Evolutionary conservation across 176 grass and related monocot species (phyloP).

Genomic region (Musa troglodytarum): DNA sequence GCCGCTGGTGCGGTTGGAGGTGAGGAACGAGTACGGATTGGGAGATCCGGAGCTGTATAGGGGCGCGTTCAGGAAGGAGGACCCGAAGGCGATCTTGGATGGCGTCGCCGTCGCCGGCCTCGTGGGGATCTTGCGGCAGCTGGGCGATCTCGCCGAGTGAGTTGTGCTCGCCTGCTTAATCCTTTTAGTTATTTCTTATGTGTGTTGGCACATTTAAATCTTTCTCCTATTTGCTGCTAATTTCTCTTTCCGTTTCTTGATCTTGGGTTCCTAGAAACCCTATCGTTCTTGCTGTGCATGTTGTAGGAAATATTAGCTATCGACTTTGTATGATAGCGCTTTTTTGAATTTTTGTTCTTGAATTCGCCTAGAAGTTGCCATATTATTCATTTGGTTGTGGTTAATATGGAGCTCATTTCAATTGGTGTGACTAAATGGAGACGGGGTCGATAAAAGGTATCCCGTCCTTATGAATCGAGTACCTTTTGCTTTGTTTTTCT

Average conservation of each 20-base stretch:
- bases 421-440: no score
- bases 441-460: no score
- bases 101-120: constrained; percentile 89
- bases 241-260: neutral
- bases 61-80: constrained; percentile 28
- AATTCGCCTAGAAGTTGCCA: neutral
- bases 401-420: no score
- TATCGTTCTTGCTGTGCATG: neutral
- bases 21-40: constrained; percentile 85
- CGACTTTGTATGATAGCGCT: neutral
- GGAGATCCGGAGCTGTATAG: constrained; percentile 69
- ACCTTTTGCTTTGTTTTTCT: no score
- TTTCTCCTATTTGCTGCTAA: neutral
- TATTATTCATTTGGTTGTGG: neutral
- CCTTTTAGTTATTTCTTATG: neutral
- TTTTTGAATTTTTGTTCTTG: neutral
- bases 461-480: no score
- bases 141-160: constrained; percentile 98
- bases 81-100: constrained; percentile 82
- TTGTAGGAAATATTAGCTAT: neutral
- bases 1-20: constrained; percentile 83
- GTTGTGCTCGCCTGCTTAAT: neutral
- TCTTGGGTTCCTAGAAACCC: neutral
- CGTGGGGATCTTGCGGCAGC: constrained; percentile 98
- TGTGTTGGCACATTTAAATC: neutral